phyloP scores from a whole-genome alignment of 169 alveolate species.

The Plasmodium falciparum region DNA sequence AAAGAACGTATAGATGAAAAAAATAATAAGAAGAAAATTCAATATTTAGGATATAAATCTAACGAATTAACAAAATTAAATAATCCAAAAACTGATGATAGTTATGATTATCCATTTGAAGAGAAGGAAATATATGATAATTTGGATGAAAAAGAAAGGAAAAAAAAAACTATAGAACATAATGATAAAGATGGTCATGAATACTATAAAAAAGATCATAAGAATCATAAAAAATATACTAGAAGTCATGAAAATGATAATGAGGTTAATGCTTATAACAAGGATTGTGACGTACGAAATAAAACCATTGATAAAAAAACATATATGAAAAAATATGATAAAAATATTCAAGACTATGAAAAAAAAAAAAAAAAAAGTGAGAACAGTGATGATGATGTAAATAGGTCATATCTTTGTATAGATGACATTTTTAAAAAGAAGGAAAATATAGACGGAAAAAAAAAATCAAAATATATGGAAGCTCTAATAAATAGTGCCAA shows the following conservation, averaged over 20 bases:
- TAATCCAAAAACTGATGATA: neutral
- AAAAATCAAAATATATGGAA: conserved; percentile 83
- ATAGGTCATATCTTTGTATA: conserved; percentile 18
- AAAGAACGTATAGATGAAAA: neutral
- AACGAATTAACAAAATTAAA: conserved; percentile 50
- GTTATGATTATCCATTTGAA: neutral
- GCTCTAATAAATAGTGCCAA: conserved; percentile 82
- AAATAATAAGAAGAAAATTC: conserved; percentile 24
- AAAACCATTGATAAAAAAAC: neutral
- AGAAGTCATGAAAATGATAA: no score
- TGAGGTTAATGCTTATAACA: no score
- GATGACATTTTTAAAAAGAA: conserved; percentile 31
- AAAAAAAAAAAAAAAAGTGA: conserved; percentile 9
- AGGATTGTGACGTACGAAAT: no score
- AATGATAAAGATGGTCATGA: neutral
- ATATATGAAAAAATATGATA: neutral
- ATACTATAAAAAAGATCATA: neutral
- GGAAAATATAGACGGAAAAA: conserved; percentile 20
- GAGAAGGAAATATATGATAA: neutral
- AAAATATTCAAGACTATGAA: conserved; percentile 12
- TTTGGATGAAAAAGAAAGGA: no score
- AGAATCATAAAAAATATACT: no score
- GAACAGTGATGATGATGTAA: conserved; percentile 13
- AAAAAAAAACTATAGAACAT: no score
- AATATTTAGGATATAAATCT: conserved; percentile 54